Evolutionary conservation across 176 grass and related monocot genomes (phyloP), one percentile per base, ranked within the genome.

Genomic region (Bothriochloa decipiens): DNA sequence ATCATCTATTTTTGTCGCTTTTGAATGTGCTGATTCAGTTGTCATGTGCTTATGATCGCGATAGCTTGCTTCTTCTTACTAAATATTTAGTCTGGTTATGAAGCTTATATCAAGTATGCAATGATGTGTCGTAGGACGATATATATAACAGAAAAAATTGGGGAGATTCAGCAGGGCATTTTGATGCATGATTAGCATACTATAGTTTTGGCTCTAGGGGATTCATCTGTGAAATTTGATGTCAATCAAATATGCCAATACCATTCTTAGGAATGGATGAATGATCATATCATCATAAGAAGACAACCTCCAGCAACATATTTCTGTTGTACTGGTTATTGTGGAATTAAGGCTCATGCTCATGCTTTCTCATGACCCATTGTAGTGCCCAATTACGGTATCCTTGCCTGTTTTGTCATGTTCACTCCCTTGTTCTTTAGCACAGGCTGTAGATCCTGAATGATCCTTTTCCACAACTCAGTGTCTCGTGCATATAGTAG

Each of bases 271-370:
- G n/a, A n/a, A n/a, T n/a, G n/a, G n/a, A n/a, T n/a, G 4, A 55
- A 32, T 32, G 18, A 12, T 64, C 25, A 64, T 64, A 13, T 6
- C 61, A 84, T n/a, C 9, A 9, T 57, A 76, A 61, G 39, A 5
- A 10, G 43, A 67, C 3, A 41, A 68, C 1, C 2, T 14, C 14
- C 9, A 72, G 20, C 2, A 65, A 1, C 0, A 7, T 52, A 66
- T 84, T 84, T 67, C 8, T 84, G 42, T 36, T 49, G 29, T 53
- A 42, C 13, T 12, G 36, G 58, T 49, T 84, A 37, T 11, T 67
- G 32, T 27, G 25, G 7, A 64, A 75, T 28, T 13, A 11, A 66
- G 69, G 14, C 50, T 82, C 63, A 35, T 55, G 4, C 3, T 65
- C 22, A 26, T 28, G 33, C 23, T 62, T 75, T 75, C 11, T 60